Evolutionary conservation across 2,329 filamentous ascomycete species (phyloP).

Genomic region (Colletotrichum sp.): DNA sequence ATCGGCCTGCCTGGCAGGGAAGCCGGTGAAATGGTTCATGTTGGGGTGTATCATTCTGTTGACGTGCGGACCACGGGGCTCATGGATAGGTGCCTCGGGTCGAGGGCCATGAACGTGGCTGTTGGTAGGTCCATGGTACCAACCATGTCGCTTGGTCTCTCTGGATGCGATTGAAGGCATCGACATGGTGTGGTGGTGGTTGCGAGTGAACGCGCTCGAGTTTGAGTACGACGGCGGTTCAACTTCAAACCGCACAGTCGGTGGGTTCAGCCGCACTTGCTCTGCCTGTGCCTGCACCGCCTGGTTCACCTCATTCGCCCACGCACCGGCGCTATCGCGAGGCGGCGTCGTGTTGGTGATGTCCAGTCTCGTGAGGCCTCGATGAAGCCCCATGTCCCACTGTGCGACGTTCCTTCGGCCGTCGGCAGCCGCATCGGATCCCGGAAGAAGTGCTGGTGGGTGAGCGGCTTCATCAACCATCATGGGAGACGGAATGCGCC

Average conservation of each 20-base stretch:
- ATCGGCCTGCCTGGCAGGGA: constrained; percentile 43
- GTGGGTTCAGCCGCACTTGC: constrained; percentile 48
- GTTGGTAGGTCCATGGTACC: constrained; percentile 66
- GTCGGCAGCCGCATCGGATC: constrained; percentile 39
- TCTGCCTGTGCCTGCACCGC: constrained; percentile 62
- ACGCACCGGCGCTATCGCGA: constrained; percentile 56
- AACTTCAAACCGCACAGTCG: constrained; percentile 60
- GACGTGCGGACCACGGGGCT: constrained; percentile 47
- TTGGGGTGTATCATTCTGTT: constrained; percentile 65
- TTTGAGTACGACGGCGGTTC: constrained; percentile 39
- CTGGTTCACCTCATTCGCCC: constrained; percentile 62
- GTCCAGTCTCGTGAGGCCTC: constrained; percentile 70
- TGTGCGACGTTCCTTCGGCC: constrained; percentile 57
- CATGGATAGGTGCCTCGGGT: constrained; percentile 29
- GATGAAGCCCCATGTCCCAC: constrained; percentile 71
- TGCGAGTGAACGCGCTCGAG: constrained; percentile 12
- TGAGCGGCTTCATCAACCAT: constrained; percentile 65
- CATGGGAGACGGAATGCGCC: constrained; percentile 77
- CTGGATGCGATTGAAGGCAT: constrained; percentile 61
- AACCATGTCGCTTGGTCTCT: constrained; percentile 71
- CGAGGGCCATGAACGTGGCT: constrained; percentile 28
- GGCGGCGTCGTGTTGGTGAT: constrained; percentile 60
- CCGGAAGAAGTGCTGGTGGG: constrained; percentile 37
- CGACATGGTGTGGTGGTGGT: constrained; percentile 64
- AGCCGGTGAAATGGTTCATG: constrained; percentile 55